A percentile compares a stretch with the other conserved stretches of the same genome.
phyloP scores from a whole-genome alignment of 2,329 filamentous ascomycete species.

The Arthrinium puccinioides region DNA sequence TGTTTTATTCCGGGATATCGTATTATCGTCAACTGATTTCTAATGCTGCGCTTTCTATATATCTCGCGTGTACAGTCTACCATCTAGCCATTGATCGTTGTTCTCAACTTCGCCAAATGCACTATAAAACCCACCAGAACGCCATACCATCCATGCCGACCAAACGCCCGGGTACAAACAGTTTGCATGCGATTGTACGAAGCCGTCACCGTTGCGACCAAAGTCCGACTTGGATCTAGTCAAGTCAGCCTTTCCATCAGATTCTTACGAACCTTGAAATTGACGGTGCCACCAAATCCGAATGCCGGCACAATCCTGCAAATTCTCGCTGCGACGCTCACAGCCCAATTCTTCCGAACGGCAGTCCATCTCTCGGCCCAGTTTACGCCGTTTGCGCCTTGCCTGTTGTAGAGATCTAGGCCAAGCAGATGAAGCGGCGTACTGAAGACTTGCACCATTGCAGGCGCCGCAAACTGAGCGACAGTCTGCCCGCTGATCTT shows the following conservation, averaged over 20 bases:
- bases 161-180: not conserved
- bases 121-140: too few relatives aligned
- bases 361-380: slow-evolving; percentile 56
- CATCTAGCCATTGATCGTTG: too few relatives aligned
- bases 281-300: slow-evolving; percentile 81
- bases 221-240: too few relatives aligned
- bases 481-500: slow-evolving; percentile 47
- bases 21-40: too few relatives aligned
- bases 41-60: too few relatives aligned
- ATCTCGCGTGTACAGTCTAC: too few relatives aligned
- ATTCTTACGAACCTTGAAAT: slow-evolving; percentile 59
- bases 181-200: not conserved
- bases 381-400: slow-evolving; percentile 27
- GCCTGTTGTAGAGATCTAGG: slow-evolving; percentile 77
- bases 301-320: slow-evolving; percentile 84
- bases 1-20: too few relatives aligned
- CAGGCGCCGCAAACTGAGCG: slow-evolving; percentile 76
- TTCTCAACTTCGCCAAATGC: too few relatives aligned
- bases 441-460: slow-evolving; percentile 68
- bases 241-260: slow-evolving; percentile 57
- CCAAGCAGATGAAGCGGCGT: slow-evolving; percentile 83
- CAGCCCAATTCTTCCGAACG: slow-evolving; percentile 68
- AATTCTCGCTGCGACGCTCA: slow-evolving; percentile 68
- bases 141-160: too few relatives aligned
- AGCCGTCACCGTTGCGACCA: not conserved